phyloP scores from a whole-genome alignment of 2,329 filamentous ascomycete species.

The Lecanosticta acicola region DNA sequence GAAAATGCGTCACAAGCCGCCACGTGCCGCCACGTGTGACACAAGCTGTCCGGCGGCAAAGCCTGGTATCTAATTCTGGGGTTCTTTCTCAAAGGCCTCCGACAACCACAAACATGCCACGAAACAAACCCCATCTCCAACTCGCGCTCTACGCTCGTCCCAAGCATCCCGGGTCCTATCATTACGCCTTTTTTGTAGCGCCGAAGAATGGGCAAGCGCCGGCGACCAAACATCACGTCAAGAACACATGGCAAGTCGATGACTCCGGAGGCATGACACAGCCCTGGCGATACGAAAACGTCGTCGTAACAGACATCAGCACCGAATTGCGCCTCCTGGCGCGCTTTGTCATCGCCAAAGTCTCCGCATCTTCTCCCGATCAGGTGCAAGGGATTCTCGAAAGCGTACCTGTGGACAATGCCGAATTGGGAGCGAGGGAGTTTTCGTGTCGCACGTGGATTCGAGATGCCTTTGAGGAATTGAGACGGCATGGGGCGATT shows the following conservation, averaged over 20 bases:
- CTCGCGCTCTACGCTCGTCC: slow-evolving; percentile 23
- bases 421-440: slow-evolving; percentile 4
- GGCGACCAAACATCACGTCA: slow-evolving; percentile 16
- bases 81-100: too few relatives aligned
- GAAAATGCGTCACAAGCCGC: too few relatives aligned
- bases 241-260: slow-evolving; percentile 12
- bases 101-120: slow-evolving; percentile 14
- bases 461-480: slow-evolving; percentile 5
- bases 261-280: slow-evolving; percentile 4
- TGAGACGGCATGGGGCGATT: slow-evolving; percentile 5
- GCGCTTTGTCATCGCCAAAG: slow-evolving; percentile 12
- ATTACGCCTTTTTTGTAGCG: slow-evolving; percentile 24
- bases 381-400: slow-evolving; percentile 5
- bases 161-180: slow-evolving; percentile 20
- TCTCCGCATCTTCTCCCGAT: slow-evolving; percentile 1
- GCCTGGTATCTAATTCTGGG: too few relatives aligned
- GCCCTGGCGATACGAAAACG: slow-evolving; percentile 16
- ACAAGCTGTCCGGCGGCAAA: too few relatives aligned
- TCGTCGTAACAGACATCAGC: slow-evolving; percentile 1
- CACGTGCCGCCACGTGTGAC: too few relatives aligned
- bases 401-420: slow-evolving; percentile 10
- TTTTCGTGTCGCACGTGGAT: slow-evolving; percentile 15
- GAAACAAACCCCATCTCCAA: slow-evolving; percentile 23
- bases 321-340: slow-evolving; percentile 10
- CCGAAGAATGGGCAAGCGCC: slow-evolving; percentile 12